These are phyloP conservation scores for Puccinia triticina DNA, from an alignment of 1,284 basidiomycete genomes.

Conservation along the genomic window DNA sequence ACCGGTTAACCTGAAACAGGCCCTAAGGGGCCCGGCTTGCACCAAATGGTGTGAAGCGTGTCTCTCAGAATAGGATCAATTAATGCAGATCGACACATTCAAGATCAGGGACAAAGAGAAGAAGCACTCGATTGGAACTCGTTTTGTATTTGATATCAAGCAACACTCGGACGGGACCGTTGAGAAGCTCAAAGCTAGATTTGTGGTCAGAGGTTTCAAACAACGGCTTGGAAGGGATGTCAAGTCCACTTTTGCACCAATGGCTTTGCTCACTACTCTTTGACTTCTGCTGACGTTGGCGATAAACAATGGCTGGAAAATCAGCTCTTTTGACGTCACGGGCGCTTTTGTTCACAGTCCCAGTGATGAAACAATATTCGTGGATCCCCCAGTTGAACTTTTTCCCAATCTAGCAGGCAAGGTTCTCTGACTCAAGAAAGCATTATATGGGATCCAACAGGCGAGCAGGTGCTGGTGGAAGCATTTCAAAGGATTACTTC, in stretches of 20 bases:
- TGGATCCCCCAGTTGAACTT: neutral
- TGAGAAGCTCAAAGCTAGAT: neutral
- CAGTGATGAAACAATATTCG: neutral
- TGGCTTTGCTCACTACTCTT: neutral
- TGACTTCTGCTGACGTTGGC: neutral
- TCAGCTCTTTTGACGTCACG: constrained; percentile 12
- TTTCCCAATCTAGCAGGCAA: neutral
- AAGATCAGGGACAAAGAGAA: neutral
- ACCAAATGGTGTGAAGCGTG: neutral
- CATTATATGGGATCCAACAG: too few species aligned
- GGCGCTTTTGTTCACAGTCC: neutral
- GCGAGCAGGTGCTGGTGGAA: constrained; percentile 1
- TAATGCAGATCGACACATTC: neutral
- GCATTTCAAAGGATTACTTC: too few species aligned
- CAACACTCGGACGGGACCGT: neutral
- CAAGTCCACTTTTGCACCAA: neutral
- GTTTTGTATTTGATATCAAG: constrained; percentile 17
- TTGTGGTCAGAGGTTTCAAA: neutral
- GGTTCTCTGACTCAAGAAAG: too few species aligned
- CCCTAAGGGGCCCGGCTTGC: too few species aligned
- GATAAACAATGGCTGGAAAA: neutral
- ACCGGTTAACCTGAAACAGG: too few species aligned
- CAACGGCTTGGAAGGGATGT: neutral
- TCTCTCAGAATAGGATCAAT: neutral
- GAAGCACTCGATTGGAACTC: neutral